Percentiles rank a stretch among this genome's conserved stretches.
These are phyloP conservation scores for Gastrolobium bilobum DNA, from an alignment of 306 rosid species.

Conservation along the genomic window DNA sequence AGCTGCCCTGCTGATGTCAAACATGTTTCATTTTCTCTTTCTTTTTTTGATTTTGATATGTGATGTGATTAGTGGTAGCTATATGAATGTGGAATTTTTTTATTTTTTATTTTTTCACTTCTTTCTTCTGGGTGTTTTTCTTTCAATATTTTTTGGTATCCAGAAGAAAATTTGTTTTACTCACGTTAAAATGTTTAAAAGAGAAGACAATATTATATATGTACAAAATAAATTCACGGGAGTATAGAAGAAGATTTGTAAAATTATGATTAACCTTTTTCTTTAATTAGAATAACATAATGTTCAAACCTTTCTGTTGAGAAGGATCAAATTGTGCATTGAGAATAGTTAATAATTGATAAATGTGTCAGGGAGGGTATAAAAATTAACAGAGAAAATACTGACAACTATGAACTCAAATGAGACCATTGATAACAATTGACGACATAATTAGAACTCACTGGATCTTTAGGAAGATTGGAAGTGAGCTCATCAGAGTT, in stretches of 20 bases:
- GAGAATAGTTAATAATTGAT: slow-evolving; percentile 5
- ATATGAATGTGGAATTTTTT: slow-evolving; percentile 2
- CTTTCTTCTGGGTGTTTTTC: slow-evolving; percentile 24
- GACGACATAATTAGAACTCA: background rate
- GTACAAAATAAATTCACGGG: background rate
- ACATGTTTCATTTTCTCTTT: slow-evolving; percentile 24
- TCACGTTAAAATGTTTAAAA: background rate
- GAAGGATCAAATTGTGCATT: slow-evolving; percentile 9
- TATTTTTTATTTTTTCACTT: background rate
- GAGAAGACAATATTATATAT: background rate
- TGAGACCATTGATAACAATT: background rate
- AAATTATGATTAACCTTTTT: slow-evolving; percentile 7
- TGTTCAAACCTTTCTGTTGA: slow-evolving; percentile 2
- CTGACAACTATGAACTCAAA: background rate
- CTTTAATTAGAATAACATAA: slow-evolving; percentile 15
- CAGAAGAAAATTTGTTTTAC: background rate
- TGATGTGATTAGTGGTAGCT: slow-evolving; percentile 15
- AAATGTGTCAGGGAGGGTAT: background rate
- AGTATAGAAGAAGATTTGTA: background rate
- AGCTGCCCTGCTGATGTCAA: slow-evolving; percentile 19
- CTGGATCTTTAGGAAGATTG: background rate
- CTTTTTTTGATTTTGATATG: slow-evolving; percentile 1
- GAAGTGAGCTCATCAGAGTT: background rate
- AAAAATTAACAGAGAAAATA: background rate
- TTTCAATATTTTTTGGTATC: background rate